A percentile compares a stretch with the other conserved stretches of the same genome.
Conservation (phyloP, 2,329 filamentous ascomycete species). For the Ascochyta lentis region DNA sequence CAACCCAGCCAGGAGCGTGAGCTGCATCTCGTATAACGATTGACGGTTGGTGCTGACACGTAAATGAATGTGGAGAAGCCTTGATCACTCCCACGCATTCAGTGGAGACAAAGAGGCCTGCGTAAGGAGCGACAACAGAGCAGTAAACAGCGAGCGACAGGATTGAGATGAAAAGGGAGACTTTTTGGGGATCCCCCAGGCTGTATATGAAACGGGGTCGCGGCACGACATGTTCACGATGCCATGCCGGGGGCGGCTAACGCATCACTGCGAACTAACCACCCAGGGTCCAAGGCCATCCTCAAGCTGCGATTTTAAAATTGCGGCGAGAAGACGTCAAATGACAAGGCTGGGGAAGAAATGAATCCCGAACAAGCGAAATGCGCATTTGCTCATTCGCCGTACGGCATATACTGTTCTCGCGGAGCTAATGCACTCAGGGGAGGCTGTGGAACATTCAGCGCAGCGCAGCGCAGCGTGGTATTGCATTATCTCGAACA, state of each 20-base stretch:
- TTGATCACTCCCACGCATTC: slow-evolving; percentile 15
- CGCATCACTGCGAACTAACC: slow-evolving; percentile 14
- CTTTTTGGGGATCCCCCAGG: slow-evolving; percentile 25
- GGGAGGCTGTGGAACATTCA: slow-evolving; percentile 6
- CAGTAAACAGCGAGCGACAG: slow-evolving; percentile 28
- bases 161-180: slow-evolving; percentile 29
- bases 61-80: slow-evolving; percentile 37
- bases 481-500: neutral
- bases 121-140: slow-evolving; percentile 16
- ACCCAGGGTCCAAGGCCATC: slow-evolving; percentile 23
- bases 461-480: neutral
- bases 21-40: slow-evolving; percentile 38
- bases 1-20: slow-evolving; percentile 35
- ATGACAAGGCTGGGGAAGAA: slow-evolving; percentile 22
- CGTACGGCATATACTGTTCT: slow-evolving; percentile 1
- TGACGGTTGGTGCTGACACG: slow-evolving; percentile 9
- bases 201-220: slow-evolving; percentile 36
- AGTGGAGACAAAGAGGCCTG: slow-evolving; percentile 15
- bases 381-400: slow-evolving; percentile 11
- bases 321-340: slow-evolving; percentile 21
- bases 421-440: slow-evolving; percentile 9
- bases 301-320: slow-evolving; percentile 20
- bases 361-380: slow-evolving; percentile 19
- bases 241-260: slow-evolving; percentile 26
- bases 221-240: slow-evolving; percentile 31